These are phyloP conservation scores for Podila minutissima DNA, from an alignment of 192 early-diverging fungal genomes.

Conservation along the genomic window DNA sequence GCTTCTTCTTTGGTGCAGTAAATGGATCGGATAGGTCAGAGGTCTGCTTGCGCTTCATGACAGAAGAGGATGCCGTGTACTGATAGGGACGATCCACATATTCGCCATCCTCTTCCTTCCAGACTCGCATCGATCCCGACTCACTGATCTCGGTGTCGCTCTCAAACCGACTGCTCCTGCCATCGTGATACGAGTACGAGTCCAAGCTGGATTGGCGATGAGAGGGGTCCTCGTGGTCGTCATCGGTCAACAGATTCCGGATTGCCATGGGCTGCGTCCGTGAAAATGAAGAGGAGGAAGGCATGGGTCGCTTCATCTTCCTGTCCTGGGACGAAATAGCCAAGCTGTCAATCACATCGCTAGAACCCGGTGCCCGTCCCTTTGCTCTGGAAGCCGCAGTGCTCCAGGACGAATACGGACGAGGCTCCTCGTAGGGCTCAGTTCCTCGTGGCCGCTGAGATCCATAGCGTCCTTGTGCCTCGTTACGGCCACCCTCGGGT, in stretches of 20 bases:
- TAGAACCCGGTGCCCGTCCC: neutral
- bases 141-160: neutral
- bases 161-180: neutral
- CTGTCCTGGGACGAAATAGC: neutral
- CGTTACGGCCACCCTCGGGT: conserved; percentile 29
- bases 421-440: neutral
- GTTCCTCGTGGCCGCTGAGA: conserved; percentile 5
- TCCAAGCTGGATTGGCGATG: conserved; percentile 4
- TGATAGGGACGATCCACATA: conserved; percentile 4
- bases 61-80: too few relatives aligned
- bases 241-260: conserved; percentile 22
- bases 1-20: neutral
- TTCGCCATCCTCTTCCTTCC: neutral
- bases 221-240: neutral
- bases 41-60: conserved; percentile 16
- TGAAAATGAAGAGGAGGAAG: neutral
- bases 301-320: neutral
- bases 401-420: neutral
- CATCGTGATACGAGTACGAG: neutral
- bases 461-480: conserved; percentile 9
- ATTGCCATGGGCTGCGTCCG: conserved; percentile 37
- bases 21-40: neutral
- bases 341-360: conserved; percentile 1
- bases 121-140: neutral
- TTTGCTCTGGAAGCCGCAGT: too few relatives aligned